A percentile compares a stretch with the other conserved stretches of the same genome.
These are phyloP conservation scores for Dispira parvispora DNA, from an alignment of 192 early-diverging fungal species.

Conservation along the genomic window DNA sequence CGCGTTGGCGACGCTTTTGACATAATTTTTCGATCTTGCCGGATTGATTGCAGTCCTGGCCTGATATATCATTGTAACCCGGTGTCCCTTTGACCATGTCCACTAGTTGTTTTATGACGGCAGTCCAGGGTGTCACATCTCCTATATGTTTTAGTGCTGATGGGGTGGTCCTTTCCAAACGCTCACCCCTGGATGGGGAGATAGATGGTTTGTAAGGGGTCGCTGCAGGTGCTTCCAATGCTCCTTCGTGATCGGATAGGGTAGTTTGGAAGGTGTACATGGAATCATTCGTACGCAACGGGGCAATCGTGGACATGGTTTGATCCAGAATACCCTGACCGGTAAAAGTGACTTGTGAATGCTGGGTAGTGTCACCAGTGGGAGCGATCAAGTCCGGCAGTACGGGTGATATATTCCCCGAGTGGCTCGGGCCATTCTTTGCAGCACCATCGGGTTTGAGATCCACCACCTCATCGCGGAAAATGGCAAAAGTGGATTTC, in stretches of 20 bases:
- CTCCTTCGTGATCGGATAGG: not conserved
- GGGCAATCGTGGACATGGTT: constrained; percentile 11
- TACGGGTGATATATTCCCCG: too few species aligned
- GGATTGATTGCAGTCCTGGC: not conserved
- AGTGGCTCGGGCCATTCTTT: not conserved
- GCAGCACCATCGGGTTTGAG: not conserved
- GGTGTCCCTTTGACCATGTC: not conserved
- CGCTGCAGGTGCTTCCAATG: not conserved
- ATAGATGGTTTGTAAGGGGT: not conserved
- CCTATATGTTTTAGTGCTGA: too few species aligned
- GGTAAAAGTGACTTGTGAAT: not conserved
- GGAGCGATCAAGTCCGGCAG: not conserved
- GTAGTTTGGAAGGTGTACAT: not conserved
- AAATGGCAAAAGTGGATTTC: not conserved
- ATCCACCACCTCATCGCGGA: constrained; percentile 6
- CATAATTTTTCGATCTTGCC: not conserved
- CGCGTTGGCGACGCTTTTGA: not conserved
- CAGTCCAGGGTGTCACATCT: not conserved
- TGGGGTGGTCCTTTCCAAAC: too few species aligned
- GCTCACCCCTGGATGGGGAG: too few species aligned
- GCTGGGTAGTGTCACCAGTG: not conserved
- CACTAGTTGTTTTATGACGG: not conserved
- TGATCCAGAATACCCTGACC: not conserved
- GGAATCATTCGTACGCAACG: not conserved
- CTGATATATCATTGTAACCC: not conserved